Base-by-base conservation (phyloP, 441 rosid genomes). In the Euphorbia celastroides region DNA sequence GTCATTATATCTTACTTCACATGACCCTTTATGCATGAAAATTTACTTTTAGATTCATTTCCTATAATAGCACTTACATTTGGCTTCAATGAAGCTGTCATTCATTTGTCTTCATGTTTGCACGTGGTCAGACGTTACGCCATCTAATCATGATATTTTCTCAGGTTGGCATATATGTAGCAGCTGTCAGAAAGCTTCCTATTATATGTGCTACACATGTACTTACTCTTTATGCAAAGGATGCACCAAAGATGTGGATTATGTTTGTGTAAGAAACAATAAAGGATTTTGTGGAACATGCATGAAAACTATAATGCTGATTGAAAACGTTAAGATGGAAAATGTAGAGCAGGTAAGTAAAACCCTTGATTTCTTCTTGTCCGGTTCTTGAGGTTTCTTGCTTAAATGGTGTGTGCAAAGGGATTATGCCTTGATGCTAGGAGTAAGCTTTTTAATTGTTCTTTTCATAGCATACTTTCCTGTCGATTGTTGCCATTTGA, bases 141-240 rank as follows among this genome's bases (percentile, higher is more conserved):
- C 12, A 11, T 64, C 34, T 74, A 23, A 60, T 31, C 55, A n/a
- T 52, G 62, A 22, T 55, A 23, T 63, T 28, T 25, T 82, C 80
- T 78, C 88, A 96, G 98, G 99, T 58, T 96, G 99, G 98, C 99
- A 96, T 68, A 87, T 93, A 65, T 96, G 99, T 72, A 88, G 90
- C 72, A 77, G 78, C 66, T 96, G 99, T 76, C 91, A 84, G 78
- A 93, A 83, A 81, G 84, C 90, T 74, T 87, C 98, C 2, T 75
- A 82, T 82, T 87, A 83, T 76, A 81, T 90, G 97, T 96, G 99
- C 81, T 93, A 96, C 73, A 96, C 99, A 22, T 96, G 99, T 82
- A 89, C 99, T 0, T 93, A 86, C 84, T 93, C 99, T 54, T 77
- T 84, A 68, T 96, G 99, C 82, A 96, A 96, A 78, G 88, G 85